phyloP scores from a whole-genome alignment of 2,329 filamentous ascomycete species.

The Sarocladium kiliense region DNA sequence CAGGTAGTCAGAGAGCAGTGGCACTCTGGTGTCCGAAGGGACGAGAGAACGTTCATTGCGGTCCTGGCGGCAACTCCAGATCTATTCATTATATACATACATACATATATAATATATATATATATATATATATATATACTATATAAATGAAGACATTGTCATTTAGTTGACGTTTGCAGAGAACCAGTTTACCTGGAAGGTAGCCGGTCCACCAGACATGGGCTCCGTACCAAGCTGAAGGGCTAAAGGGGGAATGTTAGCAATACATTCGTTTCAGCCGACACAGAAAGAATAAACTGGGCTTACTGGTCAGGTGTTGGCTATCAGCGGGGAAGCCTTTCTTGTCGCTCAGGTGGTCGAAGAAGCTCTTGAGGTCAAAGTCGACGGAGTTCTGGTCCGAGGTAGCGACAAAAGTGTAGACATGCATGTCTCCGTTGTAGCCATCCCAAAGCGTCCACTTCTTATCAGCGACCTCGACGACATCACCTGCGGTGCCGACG shows the following conservation, averaged over 20 bases:
- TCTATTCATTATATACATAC: no score
- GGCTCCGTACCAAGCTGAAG: slow-evolving; percentile 42
- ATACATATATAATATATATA: not conserved
- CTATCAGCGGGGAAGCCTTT: slow-evolving; percentile 36
- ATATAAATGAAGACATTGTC: not conserved
- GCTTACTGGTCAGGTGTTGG: slow-evolving; percentile 40
- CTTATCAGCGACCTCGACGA: slow-evolving; percentile 42
- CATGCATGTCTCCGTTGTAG: slow-evolving; percentile 48
- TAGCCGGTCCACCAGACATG: slow-evolving; percentile 38
- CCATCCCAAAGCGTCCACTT: slow-evolving; percentile 53
- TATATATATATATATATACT: not conserved
- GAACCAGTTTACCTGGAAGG: slow-evolving; percentile 15
- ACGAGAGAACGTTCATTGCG: not conserved
- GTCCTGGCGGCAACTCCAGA: not conserved
- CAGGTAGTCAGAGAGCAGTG: no score
- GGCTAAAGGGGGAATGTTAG: not conserved
- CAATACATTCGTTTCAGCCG: not conserved
- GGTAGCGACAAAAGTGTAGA: slow-evolving; percentile 45
- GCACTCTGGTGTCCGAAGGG: no score
- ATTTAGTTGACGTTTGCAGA: slow-evolving; percentile 13
- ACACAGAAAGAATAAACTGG: no score
- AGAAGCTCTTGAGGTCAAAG: slow-evolving; percentile 50
- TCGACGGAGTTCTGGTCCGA: slow-evolving; percentile 42
- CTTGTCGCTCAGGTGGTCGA: slow-evolving; percentile 44
- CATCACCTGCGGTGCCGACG: slow-evolving; percentile 28